Percentiles rank a stretch among this genome's conserved stretches.
phyloP scores from a whole-genome alignment of 305 asterid genomes.

The Plantago coronopus region DNA sequence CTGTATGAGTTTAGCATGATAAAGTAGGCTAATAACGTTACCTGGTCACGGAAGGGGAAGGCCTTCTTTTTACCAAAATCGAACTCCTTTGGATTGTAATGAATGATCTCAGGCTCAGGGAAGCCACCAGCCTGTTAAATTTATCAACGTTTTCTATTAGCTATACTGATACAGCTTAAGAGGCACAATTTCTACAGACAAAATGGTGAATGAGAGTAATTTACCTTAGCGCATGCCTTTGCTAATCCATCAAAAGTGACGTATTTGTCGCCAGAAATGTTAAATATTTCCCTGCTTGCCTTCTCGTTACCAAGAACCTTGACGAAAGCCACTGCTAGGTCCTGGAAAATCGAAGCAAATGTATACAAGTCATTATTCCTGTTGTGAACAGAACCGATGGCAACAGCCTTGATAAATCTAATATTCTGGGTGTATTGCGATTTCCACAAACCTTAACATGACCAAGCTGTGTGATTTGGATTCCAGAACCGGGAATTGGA shows the following conservation, averaged over 20 bases:
- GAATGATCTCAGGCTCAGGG: constrained; percentile 92
- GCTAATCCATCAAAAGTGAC: constrained; percentile 97
- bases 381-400: background rate
- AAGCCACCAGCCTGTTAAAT: constrained; percentile 76
- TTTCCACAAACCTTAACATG: constrained; percentile 73
- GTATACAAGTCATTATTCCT: constrained; percentile 1
- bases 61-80: constrained; percentile 95
- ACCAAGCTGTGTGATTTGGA: constrained; percentile 93
- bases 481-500: constrained; percentile 85
- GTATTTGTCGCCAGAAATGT: constrained; percentile 90
- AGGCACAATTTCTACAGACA: background rate
- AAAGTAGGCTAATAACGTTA: constrained; percentile 21
- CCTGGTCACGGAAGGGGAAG: constrained; percentile 97
- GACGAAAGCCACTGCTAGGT: constrained; percentile 77
- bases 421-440: background rate
- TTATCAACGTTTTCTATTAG: constrained; percentile 1
- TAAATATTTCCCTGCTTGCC: constrained; percentile 81
- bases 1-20: no score
- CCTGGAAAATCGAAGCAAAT: constrained; percentile 41
- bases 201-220: background rate
- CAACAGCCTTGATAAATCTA: background rate
- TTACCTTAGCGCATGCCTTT: constrained; percentile 92
- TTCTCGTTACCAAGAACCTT: constrained; percentile 88
- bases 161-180: background rate
- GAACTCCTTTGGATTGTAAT: constrained; percentile 86